Conservation (phyloP, 2,329 filamentous ascomycete genomes). For the Ophiostoma sp. region DNA sequence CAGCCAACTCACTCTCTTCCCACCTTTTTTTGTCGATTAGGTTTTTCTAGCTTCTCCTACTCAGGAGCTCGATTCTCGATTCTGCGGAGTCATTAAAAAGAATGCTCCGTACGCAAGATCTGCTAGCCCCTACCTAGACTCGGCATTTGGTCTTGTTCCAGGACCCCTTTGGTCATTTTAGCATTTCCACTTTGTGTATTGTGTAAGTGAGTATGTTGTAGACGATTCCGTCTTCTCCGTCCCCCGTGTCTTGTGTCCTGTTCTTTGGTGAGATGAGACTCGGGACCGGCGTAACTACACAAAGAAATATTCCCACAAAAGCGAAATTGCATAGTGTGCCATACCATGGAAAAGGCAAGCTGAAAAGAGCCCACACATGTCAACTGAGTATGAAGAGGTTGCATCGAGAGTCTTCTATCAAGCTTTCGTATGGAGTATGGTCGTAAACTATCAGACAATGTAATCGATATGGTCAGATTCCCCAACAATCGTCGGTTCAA, state of each 20-base stretch:
- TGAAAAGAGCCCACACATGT: not conserved
- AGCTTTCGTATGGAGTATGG: not conserved
- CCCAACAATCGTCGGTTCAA: not conserved
- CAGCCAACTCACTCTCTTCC: not conserved
- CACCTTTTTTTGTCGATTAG: not conserved
- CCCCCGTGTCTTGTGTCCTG: not conserved
- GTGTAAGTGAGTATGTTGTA: not conserved
- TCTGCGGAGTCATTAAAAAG: not conserved
- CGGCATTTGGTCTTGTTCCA: constrained; percentile 11
- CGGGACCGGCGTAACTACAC: not conserved
- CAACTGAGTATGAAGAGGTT: not conserved
- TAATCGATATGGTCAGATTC: not conserved
- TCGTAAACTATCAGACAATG: not conserved
- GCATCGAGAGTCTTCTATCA: not conserved
- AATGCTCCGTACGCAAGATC: constrained; percentile 8
- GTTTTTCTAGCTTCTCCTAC: not conserved
- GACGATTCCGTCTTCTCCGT: not conserved
- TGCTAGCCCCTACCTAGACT: not conserved
- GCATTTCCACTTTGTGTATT: not conserved
- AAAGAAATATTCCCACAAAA: not conserved
- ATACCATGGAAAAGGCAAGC: not conserved
- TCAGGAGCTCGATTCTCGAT: not conserved
- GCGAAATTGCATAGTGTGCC: not conserved
- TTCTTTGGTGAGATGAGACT: not conserved
- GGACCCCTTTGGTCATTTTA: not conserved